phyloP scores from a whole-genome alignment of 2,329 filamentous ascomycete genomes.

The Colletotrichum endophyticum region DNA sequence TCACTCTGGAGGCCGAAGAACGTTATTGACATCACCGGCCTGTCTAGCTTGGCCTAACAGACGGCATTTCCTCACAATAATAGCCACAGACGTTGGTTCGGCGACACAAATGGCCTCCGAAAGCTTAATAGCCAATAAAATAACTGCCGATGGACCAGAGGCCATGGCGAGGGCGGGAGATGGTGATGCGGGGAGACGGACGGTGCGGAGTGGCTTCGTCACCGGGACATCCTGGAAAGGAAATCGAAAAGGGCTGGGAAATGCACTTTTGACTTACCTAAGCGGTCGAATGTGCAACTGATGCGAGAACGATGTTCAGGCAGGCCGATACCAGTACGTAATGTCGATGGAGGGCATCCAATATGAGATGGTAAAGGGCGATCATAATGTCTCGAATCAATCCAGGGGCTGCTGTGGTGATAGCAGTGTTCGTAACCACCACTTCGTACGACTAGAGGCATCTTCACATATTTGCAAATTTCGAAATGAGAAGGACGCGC shows the following conservation, averaged over 20 bases:
- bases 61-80: not conserved
- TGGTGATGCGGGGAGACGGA: conserved; percentile 1
- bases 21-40: not conserved
- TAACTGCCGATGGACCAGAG: not conserved
- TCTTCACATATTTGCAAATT: not conserved
- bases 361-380: not conserved
- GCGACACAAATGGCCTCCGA: not conserved
- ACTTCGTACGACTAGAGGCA: not conserved
- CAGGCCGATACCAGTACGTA: not conserved
- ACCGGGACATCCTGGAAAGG: not conserved
- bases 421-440: not conserved
- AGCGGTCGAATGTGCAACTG: not conserved
- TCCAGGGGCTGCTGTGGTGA: not conserved
- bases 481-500: not conserved
- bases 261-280: not conserved
- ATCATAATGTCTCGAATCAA: not conserved
- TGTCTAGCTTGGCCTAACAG: not conserved
- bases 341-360: not conserved
- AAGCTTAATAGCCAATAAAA: not conserved
- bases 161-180: not conserved
- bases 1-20: not conserved
- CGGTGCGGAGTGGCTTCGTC: not conserved
- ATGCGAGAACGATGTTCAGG: not conserved
- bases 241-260: no score
- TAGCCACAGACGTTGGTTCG: not conserved